Conservation (phyloP, 768 basidiomycete species). For the Asterophora parasitica region DNA sequence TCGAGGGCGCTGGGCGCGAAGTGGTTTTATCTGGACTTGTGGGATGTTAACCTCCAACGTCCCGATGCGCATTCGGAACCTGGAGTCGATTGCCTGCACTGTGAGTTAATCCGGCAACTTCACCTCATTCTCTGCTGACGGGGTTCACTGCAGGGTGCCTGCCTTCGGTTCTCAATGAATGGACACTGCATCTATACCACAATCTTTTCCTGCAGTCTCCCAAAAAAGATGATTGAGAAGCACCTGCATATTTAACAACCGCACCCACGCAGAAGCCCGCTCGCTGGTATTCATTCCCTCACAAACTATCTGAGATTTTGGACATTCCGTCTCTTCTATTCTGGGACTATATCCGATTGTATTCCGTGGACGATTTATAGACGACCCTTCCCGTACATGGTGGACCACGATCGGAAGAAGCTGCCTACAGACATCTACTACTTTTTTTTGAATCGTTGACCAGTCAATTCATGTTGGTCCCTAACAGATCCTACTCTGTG, state of each 20-base stretch:
- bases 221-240: neutral
- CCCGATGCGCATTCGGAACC: constrained; percentile 27
- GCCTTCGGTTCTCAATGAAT: constrained; percentile 21
- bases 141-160: constrained; percentile 18
- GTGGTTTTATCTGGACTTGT: constrained; percentile 26
- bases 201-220: constrained; percentile 14
- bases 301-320: neutral
- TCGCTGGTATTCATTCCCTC: neutral
- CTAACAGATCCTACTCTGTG: too few species aligned
- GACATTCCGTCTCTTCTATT: neutral
- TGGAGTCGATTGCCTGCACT: constrained; percentile 24
- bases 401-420: too few species aligned
- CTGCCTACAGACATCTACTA: too few species aligned
- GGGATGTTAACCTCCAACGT: constrained; percentile 22
- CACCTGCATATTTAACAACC: neutral
- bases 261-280: neutral
- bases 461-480: too few species aligned
- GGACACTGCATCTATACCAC: constrained; percentile 23
- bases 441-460: too few species aligned
- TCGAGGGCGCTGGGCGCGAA: constrained; percentile 13
- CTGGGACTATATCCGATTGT: neutral
- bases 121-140: neutral
- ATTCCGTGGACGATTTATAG: too few species aligned
- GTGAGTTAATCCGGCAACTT: constrained; percentile 13
- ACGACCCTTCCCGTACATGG: too few species aligned